These are phyloP conservation scores for Daldinia caldariorum DNA, from an alignment of 495 filamentous ascomycete genomes.

Conservation along the genomic window DNA sequence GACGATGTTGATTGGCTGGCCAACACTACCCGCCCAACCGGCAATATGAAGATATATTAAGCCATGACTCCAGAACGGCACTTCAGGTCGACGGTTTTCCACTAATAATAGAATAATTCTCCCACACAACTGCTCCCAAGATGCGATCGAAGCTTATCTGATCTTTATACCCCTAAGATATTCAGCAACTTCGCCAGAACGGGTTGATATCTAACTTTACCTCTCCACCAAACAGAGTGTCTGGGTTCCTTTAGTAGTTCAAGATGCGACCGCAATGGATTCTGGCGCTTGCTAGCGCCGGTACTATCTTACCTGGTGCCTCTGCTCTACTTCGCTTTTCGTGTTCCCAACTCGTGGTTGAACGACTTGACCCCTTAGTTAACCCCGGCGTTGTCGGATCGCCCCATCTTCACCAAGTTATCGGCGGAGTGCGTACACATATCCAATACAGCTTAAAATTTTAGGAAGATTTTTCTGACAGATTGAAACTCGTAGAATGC, in stretches of 20 bases:
- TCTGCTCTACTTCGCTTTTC: slow-evolving; percentile 45
- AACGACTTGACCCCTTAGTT: slow-evolving; percentile 49
- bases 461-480: background rate
- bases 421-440: slow-evolving; percentile 46
- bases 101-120: slow-evolving; percentile 1
- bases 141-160: background rate
- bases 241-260: background rate
- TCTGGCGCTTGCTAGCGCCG: background rate
- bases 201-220: background rate
- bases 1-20: slow-evolving; percentile 26
- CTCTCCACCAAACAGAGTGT: background rate
- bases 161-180: background rate
- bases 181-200: background rate
- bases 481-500: slow-evolving; percentile 35
- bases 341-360: slow-evolving; percentile 50
- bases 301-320: slow-evolving; percentile 10
- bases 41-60: slow-evolving; percentile 40
- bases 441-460: background rate
- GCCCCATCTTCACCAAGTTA: slow-evolving; percentile 50
- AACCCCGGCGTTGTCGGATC: slow-evolving; percentile 49
- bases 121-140: background rate
- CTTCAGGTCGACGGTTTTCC: slow-evolving; percentile 6
- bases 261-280: slow-evolving; percentile 27
- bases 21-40: slow-evolving; percentile 5
- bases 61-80: slow-evolving; percentile 12